Evolutionary conservation across 2,329 filamentous ascomycete genomes (phyloP).

Genomic region (Cladosporium velox): DNA sequence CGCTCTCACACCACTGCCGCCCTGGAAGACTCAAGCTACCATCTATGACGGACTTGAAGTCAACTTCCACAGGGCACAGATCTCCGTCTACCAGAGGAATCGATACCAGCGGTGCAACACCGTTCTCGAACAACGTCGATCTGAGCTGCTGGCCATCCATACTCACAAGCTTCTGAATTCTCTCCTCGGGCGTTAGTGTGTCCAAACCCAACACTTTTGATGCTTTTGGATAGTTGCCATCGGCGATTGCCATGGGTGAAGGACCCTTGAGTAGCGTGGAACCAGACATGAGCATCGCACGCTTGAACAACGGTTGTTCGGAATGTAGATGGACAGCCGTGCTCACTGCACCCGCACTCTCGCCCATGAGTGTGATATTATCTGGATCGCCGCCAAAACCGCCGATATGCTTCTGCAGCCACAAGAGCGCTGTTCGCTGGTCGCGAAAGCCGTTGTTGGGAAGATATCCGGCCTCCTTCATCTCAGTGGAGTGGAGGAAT

Average conservation of each 20-base stretch:
- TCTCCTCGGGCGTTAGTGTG: constrained; percentile 41
- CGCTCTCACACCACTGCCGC: constrained; percentile 48
- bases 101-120: constrained; percentile 32
- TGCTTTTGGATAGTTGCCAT: constrained; percentile 46
- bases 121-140: constrained; percentile 40
- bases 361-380: constrained; percentile 46
- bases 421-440: constrained; percentile 41
- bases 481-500: constrained; percentile 38
- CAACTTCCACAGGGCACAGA: constrained; percentile 35
- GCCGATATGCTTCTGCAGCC: constrained; percentile 41
- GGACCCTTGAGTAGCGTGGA: constrained; percentile 45
- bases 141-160: constrained; percentile 47
- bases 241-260: constrained; percentile 42
- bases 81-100: constrained; percentile 48
- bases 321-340: constrained; percentile 36
- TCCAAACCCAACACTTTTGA: constrained; percentile 45
- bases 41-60: constrained; percentile 27
- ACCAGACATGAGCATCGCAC: constrained; percentile 47
- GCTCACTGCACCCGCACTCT: constrained; percentile 52
- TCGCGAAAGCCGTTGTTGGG: constrained; percentile 32
- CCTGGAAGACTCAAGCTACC: constrained; percentile 42
- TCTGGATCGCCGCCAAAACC: constrained; percentile 43
- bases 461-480: constrained; percentile 29
- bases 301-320: constrained; percentile 44
- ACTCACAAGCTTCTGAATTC: constrained; percentile 45